Evolutionary conservation across 345 rosid genomes (phyloP).

Genomic region (Eucalyptus caleyi): DNA sequence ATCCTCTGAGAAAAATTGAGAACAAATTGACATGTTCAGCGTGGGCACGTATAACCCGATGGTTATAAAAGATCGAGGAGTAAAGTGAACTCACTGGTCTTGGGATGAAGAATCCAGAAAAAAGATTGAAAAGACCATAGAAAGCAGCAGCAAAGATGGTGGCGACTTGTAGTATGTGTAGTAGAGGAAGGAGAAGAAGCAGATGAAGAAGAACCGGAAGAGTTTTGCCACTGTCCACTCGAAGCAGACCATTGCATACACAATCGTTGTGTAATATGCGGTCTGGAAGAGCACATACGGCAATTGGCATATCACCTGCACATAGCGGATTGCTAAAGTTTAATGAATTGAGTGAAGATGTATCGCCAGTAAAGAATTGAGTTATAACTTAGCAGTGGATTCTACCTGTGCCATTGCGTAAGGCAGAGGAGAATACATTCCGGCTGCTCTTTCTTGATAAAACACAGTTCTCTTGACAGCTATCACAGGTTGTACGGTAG

Average conservation of each 20-base stretch:
- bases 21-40: background rate
- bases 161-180: conserved; percentile 86
- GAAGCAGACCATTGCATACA: conserved; percentile 71
- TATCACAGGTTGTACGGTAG: conserved; percentile 56
- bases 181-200: conserved; percentile 85
- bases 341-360: background rate
- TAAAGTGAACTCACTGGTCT: conserved; percentile 45
- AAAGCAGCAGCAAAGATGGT: conserved; percentile 66
- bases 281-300: conserved; percentile 69
- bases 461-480: conserved; percentile 61
- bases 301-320: conserved; percentile 60
- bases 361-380: background rate
- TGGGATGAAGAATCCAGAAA: conserved; percentile 83
- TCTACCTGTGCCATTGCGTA: conserved; percentile 57
- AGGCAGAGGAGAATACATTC: conserved; percentile 63
- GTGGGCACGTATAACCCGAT: fast-evolving
- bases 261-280: conserved; percentile 42
- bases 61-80: background rate
- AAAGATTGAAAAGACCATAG: conserved; percentile 65
- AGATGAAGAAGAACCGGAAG: conserved; percentile 74
- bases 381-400: background rate
- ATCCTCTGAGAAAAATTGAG: conserved; percentile 29
- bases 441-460: conserved; percentile 65
- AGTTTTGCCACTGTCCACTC: conserved; percentile 69
- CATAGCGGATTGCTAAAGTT: background rate